Evolutionary conservation across 2,329 filamentous ascomycete species (phyloP).

Genomic region (Proliferodiscus dingleyae): DNA sequence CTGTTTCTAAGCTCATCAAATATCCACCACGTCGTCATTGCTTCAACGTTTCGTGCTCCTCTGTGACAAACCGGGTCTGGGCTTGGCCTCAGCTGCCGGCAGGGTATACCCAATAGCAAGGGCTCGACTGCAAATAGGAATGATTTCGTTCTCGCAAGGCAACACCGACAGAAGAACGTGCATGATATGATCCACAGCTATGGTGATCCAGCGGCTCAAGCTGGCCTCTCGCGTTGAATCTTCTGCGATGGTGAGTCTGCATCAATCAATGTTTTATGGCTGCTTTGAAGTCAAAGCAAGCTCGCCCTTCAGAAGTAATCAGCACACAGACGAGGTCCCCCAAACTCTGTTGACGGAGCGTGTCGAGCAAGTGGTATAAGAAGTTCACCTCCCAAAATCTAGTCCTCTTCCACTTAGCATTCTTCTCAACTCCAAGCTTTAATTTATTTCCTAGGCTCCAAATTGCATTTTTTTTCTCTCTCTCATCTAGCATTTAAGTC

Average conservation of each 20-base stretch:
- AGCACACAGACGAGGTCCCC: not conserved
- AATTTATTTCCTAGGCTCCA: not conserved
- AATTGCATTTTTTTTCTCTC: not conserved
- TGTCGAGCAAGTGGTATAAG: not conserved
- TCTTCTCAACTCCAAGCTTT: not conserved
- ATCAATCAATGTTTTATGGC: not conserved
- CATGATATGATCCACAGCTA: not conserved
- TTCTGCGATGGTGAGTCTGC: not conserved
- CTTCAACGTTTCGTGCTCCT: not conserved
- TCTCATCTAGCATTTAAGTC: not conserved
- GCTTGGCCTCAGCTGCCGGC: not conserved
- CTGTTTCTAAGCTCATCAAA: not conserved
- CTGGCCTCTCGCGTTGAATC: not conserved
- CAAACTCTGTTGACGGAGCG: not conserved
- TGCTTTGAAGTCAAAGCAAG: not conserved
- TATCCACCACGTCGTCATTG: not conserved
- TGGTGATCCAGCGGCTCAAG: not conserved
- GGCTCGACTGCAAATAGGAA: not conserved
- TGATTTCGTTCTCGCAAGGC: not conserved
- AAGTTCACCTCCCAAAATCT: too few species aligned
- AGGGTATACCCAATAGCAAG: not conserved
- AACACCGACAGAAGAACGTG: not conserved
- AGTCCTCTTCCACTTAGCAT: too few species aligned
- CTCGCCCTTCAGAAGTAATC: not conserved
- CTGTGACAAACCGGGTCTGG: not conserved